Conservation (phyloP, 805 yeast species). For the Nakazawaea wickerhamii region DNA sequence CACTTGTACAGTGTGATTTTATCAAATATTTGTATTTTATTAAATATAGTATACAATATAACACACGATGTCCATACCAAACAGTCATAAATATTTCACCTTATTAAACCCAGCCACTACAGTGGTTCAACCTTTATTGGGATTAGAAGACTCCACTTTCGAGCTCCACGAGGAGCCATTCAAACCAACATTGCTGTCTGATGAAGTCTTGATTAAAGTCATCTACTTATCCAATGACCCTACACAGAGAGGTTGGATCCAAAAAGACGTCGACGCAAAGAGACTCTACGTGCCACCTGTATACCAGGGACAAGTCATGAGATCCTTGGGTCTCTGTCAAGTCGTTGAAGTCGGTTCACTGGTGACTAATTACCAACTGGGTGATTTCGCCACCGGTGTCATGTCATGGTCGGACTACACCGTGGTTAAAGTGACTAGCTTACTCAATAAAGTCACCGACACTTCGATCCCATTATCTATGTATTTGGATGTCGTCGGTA, state of each 20-base stretch:
- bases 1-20: no score
- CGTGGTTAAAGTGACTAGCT: slow-evolving; percentile 25
- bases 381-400: slow-evolving; percentile 36
- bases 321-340: slow-evolving; percentile 41
- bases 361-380: slow-evolving; percentile 29
- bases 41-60: background rate
- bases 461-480: slow-evolving; percentile 31
- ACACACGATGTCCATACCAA: background rate
- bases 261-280: slow-evolving; percentile 26
- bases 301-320: slow-evolving; percentile 39
- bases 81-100: slow-evolving; percentile 1
- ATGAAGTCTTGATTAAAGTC: slow-evolving; percentile 40
- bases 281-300: slow-evolving; percentile 33
- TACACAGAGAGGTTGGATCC: slow-evolving; percentile 55
- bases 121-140: slow-evolving; percentile 8
- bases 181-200: slow-evolving; percentile 11
- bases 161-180: slow-evolving; percentile 8
- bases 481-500: slow-evolving; percentile 46
- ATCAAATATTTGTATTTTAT: no score
- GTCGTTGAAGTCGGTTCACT: slow-evolving; percentile 41
- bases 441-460: slow-evolving; percentile 28
- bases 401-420: slow-evolving; percentile 45
- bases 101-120: slow-evolving; percentile 9
- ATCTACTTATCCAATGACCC: slow-evolving; percentile 54
- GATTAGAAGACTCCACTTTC: slow-evolving; percentile 17